phyloP scores from a whole-genome alignment of 768 basidiomycete genomes.

The Hemileccinum rubropunctum region DNA sequence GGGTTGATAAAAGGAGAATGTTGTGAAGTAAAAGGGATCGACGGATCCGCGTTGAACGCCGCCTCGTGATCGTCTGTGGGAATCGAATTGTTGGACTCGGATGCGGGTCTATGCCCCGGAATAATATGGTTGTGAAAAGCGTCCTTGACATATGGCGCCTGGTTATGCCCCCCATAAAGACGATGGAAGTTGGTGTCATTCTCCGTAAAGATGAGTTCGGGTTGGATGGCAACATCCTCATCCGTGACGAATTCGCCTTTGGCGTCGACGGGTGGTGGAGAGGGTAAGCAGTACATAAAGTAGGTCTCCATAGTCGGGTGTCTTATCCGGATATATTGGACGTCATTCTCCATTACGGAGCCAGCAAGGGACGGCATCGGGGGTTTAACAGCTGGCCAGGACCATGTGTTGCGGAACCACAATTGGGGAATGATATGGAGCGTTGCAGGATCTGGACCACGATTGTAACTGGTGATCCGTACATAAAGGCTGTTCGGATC shows the following conservation, averaged over 20 bases:
- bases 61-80: not conserved
- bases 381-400: conserved; percentile 76
- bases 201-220: conserved; percentile 90
- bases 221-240: conserved; percentile 60
- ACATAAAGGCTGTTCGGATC: conserved; percentile 85
- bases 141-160: conserved; percentile 85
- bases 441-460: conserved; percentile 92
- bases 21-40: not conserved
- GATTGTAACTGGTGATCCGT: conserved; percentile 94
- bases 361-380: conserved; percentile 60
- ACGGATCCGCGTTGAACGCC: not conserved
- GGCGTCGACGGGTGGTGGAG: conserved; percentile 85
- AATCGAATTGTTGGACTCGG: conserved; percentile 32
- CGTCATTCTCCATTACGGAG: conserved; percentile 46
- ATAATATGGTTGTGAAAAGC: conserved; percentile 99
- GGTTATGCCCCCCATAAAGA: conserved; percentile 86
- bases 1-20: conserved; percentile 70
- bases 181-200: conserved; percentile 96
- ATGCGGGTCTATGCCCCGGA: conserved; percentile 66
- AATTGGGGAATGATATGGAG: conserved; percentile 94
- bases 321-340: conserved; percentile 63
- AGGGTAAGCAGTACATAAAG: conserved; percentile 85
- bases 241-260: conserved; percentile 61
- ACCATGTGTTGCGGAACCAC: conserved; percentile 99
- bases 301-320: conserved; percentile 76